phyloP scores from a whole-genome alignment of 2,329 filamentous ascomycete genomes.

The Calonectria pauciramosa region DNA sequence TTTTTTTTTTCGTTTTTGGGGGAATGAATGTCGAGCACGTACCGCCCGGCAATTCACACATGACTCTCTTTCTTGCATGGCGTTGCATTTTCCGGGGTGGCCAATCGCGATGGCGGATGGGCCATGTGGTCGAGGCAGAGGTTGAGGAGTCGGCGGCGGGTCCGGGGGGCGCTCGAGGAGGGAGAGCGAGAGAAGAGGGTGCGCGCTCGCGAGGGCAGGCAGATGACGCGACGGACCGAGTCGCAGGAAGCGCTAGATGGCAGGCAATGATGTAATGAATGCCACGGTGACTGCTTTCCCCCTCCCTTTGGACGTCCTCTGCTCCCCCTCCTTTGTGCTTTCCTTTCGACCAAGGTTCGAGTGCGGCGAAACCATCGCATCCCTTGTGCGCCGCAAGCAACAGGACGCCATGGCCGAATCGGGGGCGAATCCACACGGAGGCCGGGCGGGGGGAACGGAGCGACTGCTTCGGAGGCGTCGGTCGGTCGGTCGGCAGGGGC shows the following conservation, averaged over 20 bases:
- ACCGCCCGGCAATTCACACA: slow-evolving; percentile 14
- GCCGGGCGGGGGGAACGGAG: slow-evolving; percentile 22
- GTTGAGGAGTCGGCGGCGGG: slow-evolving; percentile 28
- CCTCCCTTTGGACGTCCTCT: neutral
- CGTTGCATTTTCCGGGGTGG: slow-evolving; percentile 15
- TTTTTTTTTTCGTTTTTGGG: neutral
- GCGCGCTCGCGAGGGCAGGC: neutral
- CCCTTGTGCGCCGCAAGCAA: neutral
- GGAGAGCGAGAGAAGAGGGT: neutral
- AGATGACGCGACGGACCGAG: slow-evolving; percentile 15
- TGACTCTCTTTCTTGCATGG: slow-evolving; percentile 12
- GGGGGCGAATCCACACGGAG: slow-evolving; percentile 4
- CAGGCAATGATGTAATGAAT: slow-evolving; percentile 11
- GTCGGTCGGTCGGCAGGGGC: slow-evolving; percentile 3
- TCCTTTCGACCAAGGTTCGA: neutral
- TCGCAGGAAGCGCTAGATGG: neutral
- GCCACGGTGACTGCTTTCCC: neutral
- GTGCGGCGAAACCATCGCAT: neutral
- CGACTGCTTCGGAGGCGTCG: slow-evolving; percentile 14
- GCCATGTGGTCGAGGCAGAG: slow-evolving; percentile 45
- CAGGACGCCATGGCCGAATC: neutral
- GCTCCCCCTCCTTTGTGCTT: neutral
- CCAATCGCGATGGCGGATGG: slow-evolving; percentile 38
- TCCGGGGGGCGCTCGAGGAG: neutral
- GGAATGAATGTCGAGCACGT: neutral